Conservation (phyloP, 1,284 basidiomycete genomes). For the Ustilago vetiveriae region DNA sequence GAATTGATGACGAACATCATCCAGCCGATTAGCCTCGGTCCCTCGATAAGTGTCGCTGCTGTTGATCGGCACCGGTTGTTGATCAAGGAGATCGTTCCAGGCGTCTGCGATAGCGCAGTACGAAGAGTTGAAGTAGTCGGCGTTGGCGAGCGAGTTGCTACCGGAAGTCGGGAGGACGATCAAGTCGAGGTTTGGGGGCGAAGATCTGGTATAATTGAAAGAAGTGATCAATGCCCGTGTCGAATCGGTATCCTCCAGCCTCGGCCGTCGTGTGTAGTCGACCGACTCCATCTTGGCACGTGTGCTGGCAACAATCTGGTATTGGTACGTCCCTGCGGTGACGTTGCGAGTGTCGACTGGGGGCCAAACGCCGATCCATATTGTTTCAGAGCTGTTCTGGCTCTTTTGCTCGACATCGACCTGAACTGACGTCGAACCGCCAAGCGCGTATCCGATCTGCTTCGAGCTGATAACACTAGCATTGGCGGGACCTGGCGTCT, state of each 20-base stretch:
- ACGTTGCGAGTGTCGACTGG: constrained; percentile 45
- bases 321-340: constrained; percentile 40
- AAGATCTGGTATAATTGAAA: constrained; percentile 55
- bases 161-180: constrained; percentile 60
- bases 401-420: constrained; percentile 24
- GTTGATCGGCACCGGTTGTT: constrained; percentile 36
- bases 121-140: constrained; percentile 63
- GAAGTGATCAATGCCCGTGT: constrained; percentile 62
- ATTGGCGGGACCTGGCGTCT: constrained; percentile 49
- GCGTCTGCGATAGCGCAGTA: constrained; percentile 63
- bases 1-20: constrained; percentile 52
- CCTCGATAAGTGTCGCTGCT: constrained; percentile 55
- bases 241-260: constrained; percentile 66
- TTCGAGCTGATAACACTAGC: constrained; percentile 26
- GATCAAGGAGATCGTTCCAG: constrained; percentile 25
- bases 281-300: constrained; percentile 48
- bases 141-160: constrained; percentile 39
- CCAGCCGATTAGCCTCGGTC: constrained; percentile 25
- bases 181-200: constrained; percentile 52
- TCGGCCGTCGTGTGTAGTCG: constrained; percentile 31
- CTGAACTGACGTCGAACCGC: constrained; percentile 51
- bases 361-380: constrained; percentile 62
- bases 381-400: constrained; percentile 42
- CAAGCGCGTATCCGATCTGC: constrained; percentile 46
- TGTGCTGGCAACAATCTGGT: constrained; percentile 47